Conservation (phyloP, 305 asterid species). For the Caryopteris hybrid region DNA sequence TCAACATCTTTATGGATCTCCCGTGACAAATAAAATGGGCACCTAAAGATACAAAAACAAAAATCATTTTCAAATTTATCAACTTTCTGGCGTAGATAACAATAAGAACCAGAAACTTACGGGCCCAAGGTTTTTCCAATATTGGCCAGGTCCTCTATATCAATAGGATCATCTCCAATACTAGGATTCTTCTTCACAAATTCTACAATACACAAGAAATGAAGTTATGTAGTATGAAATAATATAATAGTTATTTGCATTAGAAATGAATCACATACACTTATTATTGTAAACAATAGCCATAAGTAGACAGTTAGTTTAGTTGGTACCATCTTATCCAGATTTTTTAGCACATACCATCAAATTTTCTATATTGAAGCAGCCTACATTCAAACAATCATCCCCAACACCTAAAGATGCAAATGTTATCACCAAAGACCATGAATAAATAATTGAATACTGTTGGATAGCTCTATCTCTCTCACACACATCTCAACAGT, state of each 20-base stretch:
- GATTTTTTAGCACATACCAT: conserved; percentile 4
- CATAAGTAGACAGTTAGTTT: not conserved
- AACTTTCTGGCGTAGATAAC: conserved; percentile 14
- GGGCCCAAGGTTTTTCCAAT: conserved; percentile 89
- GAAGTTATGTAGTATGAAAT: not conserved
- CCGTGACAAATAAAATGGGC: conserved; percentile 92
- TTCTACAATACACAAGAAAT: conserved; percentile 38
- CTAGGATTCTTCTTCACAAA: conserved; percentile 61
- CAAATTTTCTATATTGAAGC: not conserved
- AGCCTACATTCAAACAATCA: not conserved
- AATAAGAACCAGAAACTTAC: conserved; percentile 47
- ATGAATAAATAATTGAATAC: not conserved
- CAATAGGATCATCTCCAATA: conserved; percentile 93
- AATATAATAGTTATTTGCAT: not conserved
- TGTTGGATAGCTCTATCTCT: not conserved
- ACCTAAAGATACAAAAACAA: conserved; percentile 43
- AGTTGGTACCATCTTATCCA: not conserved
- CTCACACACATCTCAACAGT: not conserved
- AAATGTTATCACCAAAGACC: conserved; percentile 8
- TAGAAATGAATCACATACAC: not conserved
- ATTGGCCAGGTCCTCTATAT: conserved; percentile 95
- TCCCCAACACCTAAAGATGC: not conserved
- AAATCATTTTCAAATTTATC: conserved; percentile 22
- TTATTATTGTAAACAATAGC: not conserved
- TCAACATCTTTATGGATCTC: conserved; percentile 89